These are phyloP conservation scores for Gossypium ekmanianum DNA, from an alignment of 345 rosid genomes.

Conservation along the genomic window DNA sequence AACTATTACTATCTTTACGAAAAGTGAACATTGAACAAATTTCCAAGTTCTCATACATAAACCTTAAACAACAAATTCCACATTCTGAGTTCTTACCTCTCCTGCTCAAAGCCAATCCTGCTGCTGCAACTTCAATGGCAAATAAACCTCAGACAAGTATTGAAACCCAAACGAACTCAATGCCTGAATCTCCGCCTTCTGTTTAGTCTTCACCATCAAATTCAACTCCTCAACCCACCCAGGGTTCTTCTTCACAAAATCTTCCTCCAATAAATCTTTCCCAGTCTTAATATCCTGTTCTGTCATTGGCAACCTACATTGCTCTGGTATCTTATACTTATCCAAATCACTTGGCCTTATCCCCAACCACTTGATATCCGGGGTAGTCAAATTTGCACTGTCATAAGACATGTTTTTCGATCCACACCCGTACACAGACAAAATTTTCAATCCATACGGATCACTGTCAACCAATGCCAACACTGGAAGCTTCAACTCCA, in stretches of 20 bases:
- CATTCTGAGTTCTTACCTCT: background rate
- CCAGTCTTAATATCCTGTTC: constrained; percentile 99
- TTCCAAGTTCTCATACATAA: constrained; percentile 10
- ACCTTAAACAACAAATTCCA: background rate
- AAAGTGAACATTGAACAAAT: background rate
- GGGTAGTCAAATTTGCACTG: constrained; percentile 90
- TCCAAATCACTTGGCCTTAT: constrained; percentile 91
- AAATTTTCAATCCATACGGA: constrained; percentile 87
- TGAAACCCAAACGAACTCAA: constrained; percentile 94
- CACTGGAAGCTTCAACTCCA: constrained; percentile 87
- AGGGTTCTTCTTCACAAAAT: constrained; percentile 97
- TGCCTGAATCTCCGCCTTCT: constrained; percentile 99
- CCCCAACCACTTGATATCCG: constrained; percentile 95
- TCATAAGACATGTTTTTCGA: constrained; percentile 99
- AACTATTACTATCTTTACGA: background rate
- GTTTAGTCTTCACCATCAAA: constrained; percentile 93
- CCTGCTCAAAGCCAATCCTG: constrained; percentile 66
- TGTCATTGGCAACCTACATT: constrained; percentile 92
- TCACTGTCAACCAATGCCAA: constrained; percentile 95
- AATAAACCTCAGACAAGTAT: constrained; percentile 90
- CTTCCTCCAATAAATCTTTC: constrained; percentile 90
- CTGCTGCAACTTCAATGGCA: constrained; percentile 97
- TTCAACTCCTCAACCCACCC: constrained; percentile 97
- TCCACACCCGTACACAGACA: constrained; percentile 94
- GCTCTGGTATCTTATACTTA: constrained; percentile 85